Conservation (phyloP, 2,329 filamentous ascomycete genomes). For the Arthrobotrys musiformis region DNA sequence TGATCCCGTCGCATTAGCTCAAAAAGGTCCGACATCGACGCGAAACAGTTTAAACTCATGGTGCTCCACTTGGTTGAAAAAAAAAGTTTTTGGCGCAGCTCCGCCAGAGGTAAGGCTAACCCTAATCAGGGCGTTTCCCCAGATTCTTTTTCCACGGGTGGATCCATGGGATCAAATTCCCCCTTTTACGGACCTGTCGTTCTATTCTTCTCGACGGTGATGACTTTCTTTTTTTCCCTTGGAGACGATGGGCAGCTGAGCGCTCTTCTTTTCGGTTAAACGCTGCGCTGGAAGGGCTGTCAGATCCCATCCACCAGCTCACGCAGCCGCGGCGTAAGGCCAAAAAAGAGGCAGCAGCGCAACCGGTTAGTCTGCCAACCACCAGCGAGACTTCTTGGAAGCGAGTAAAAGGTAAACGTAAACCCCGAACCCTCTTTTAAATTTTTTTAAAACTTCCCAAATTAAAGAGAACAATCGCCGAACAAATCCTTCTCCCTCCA, state of each 20-base stretch:
- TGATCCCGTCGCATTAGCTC: conserved; percentile 38
- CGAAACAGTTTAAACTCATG: conserved; percentile 16
- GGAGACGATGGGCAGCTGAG: conserved; percentile 13
- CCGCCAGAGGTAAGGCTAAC: neutral
- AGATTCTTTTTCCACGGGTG: conserved; percentile 1
- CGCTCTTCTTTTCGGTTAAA: conserved; percentile 23
- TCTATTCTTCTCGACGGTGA: neutral
- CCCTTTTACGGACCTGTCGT: conserved; percentile 31
- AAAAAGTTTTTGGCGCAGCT: conserved; percentile 17
- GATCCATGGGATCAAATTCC: conserved; percentile 38
- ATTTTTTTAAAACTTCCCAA: neutral
- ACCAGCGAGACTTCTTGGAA: conserved; percentile 1
- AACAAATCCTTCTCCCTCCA: too few species aligned
- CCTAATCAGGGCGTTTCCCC: conserved; percentile 17
- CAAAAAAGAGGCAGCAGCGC: neutral
- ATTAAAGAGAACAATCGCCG: conserved; percentile 20
- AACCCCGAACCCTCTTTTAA: conserved; percentile 9
- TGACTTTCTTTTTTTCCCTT: neutral
- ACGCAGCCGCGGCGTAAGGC: conserved; percentile 6
- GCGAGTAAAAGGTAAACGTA: conserved; percentile 22
- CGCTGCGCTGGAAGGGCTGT: conserved; percentile 17
- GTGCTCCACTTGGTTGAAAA: neutral
- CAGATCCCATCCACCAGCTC: conserved; percentile 6
- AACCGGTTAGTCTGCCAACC: neutral
- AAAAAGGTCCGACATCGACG: conserved; percentile 39